Percentiles rank a stretch among this genome's conserved stretches.
Conservation (phyloP, 768 basidiomycete species). For the Boletus tylopilopsis region DNA sequence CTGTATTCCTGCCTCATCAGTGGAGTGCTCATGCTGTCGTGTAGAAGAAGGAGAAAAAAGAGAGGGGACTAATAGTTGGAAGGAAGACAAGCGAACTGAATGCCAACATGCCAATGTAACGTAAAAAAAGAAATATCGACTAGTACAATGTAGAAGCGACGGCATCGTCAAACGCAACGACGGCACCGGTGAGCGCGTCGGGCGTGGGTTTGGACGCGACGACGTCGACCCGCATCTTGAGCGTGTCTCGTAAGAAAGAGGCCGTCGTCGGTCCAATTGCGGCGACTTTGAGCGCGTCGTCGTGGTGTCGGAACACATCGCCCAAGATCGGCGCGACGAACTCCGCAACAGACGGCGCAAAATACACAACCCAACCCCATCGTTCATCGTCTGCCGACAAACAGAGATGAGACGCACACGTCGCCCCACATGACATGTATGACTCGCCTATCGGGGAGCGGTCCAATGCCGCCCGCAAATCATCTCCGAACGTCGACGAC, state of each 20-base stretch:
- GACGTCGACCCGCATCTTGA: constrained; percentile 50
- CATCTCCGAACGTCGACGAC: constrained; percentile 46
- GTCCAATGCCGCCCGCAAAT: constrained; percentile 36
- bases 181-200: constrained; percentile 39
- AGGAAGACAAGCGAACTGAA: constrained; percentile 1
- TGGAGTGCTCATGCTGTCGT: constrained; percentile 26
- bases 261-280: constrained; percentile 70
- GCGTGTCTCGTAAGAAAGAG: constrained; percentile 43
- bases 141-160: constrained; percentile 3
- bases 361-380: constrained; percentile 61
- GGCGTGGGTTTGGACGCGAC: constrained; percentile 55
- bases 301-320: constrained; percentile 35
- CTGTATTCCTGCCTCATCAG: constrained; percentile 25
- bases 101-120: constrained; percentile 4
- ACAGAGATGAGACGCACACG: background rate
- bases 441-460: constrained; percentile 24
- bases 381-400: background rate
- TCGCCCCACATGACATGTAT: background rate
- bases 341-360: constrained; percentile 69
- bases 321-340: constrained; percentile 50
- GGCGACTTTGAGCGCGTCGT: constrained; percentile 38
- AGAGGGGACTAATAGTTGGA: constrained; percentile 20
- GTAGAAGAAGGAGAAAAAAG: constrained; percentile 11
- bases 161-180: constrained; percentile 21
- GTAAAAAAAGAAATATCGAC: constrained; percentile 1